A percentile compares a stretch with the other conserved stretches of the same genome.
Evolutionary conservation across 1,284 basidiomycete species (phyloP).

Genomic region (Heterobasidion parviporum): DNA sequence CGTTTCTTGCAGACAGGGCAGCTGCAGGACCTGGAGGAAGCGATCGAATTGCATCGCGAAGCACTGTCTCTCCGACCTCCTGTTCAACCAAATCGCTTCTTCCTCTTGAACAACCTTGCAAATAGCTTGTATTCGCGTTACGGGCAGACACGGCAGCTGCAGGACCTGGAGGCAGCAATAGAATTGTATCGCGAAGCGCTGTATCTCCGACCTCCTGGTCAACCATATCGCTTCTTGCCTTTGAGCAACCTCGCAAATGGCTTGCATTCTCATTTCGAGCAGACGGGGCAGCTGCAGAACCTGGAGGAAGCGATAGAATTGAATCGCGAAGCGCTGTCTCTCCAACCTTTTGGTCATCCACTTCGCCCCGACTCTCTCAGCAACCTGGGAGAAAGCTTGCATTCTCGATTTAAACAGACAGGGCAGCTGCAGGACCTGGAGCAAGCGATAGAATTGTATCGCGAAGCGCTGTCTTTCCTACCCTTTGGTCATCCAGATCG

Average conservation of each 20-base stretch:
- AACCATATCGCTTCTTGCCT: no score
- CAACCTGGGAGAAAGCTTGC: not conserved
- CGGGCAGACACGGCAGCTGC: not conserved
- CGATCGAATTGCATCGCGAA: no score
- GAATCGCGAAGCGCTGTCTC: conserved; percentile 15
- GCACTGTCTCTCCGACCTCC: conserved; percentile 14
- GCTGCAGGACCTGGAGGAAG: not conserved
- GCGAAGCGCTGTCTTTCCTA: not conserved
- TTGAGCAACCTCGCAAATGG: not conserved
- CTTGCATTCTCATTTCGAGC: conserved; percentile 12
- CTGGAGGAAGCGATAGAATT: conserved; percentile 20
- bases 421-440: not conserved
- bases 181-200: no score
- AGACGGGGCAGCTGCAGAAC: conserved; percentile 16
- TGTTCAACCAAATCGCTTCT: conserved; percentile 3
- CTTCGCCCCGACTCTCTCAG: not conserved
- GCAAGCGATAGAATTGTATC: not conserved
- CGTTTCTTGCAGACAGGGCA: not conserved
- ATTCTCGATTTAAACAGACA: not conserved
- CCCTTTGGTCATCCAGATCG: conserved; percentile 1
- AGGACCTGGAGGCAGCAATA: not conserved
- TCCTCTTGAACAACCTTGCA: not conserved
- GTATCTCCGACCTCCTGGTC: no score
- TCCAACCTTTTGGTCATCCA: conserved; percentile 15
- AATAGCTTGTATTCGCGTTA: not conserved